Evolutionary conservation across 495 filamentous ascomycete genomes (phyloP).

Genomic region (Hypoxylon perforatum): DNA sequence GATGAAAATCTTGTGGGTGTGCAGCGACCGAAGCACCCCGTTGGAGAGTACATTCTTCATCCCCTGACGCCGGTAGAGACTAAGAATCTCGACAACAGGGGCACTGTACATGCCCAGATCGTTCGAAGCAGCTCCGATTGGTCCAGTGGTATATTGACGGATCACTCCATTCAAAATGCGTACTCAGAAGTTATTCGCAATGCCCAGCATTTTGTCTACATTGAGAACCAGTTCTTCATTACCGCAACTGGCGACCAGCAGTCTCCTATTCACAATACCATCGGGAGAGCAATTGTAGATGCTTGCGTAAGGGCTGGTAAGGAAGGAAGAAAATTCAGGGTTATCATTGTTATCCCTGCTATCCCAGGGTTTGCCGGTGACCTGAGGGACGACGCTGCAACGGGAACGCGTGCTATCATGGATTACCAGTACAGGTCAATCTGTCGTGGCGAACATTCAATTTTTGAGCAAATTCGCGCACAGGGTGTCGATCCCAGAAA

Average conservation of each 20-base stretch:
- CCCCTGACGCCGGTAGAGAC: constrained; percentile 72
- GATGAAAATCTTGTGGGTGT: constrained; percentile 88
- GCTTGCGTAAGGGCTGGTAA: constrained; percentile 84
- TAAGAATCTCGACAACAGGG: constrained; percentile 61
- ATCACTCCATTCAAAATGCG: constrained; percentile 93
- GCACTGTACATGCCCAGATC: constrained; percentile 83
- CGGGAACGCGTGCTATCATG: constrained; percentile 94
- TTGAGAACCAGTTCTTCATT: constrained; percentile 99
- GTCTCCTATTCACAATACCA: constrained; percentile 83
- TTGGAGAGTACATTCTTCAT: constrained; percentile 87
- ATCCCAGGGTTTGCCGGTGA: constrained; percentile 96
- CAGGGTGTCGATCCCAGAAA: constrained; percentile 83
- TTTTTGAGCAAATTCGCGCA: constrained; percentile 79
- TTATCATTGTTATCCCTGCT: constrained; percentile 89
- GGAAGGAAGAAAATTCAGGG: constrained; percentile 87
- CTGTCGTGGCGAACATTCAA: constrained; percentile 87
- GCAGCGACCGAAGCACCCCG: constrained; percentile 83
- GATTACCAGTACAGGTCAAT: constrained; percentile 99
- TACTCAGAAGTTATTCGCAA: constrained; percentile 86
- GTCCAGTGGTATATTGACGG: constrained; percentile 91
- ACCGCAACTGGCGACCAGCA: constrained; percentile 92
- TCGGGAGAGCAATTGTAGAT: constrained; percentile 89
- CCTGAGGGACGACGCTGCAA: constrained; percentile 80
- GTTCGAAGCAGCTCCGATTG: constrained; percentile 90
- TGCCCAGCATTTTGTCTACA: constrained; percentile 92